These are phyloP conservation scores for Entomortierella parvispora DNA, from an alignment of 192 early-diverging fungal species.

Conservation along the genomic window DNA sequence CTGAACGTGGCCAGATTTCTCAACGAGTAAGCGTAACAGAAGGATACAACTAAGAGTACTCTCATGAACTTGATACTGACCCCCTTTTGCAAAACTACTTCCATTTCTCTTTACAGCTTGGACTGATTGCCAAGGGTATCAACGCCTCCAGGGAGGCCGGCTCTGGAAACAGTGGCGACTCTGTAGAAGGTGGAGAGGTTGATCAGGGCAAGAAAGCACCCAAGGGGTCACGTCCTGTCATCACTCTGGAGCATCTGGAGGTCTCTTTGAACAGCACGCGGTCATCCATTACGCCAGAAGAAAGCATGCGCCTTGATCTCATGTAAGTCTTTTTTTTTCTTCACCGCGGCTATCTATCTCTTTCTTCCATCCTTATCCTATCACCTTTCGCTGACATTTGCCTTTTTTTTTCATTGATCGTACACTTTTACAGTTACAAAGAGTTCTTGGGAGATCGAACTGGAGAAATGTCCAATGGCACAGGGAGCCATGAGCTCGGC, in stretches of 20 bases:
- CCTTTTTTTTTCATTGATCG: background rate
- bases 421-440: slow-evolving; percentile 47
- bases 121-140: slow-evolving; percentile 53
- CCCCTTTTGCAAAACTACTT: background rate
- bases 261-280: slow-evolving; percentile 66
- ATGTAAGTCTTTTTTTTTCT: too few species aligned
- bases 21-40: slow-evolving; percentile 56
- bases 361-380: background rate
- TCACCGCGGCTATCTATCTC: too few species aligned
- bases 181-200: slow-evolving; percentile 15
- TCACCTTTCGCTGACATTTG: slow-evolving; percentile 22
- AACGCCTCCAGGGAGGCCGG: slow-evolving; percentile 16
- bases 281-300: slow-evolving; percentile 70
- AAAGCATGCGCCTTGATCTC: slow-evolving; percentile 59
- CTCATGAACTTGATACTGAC: too few species aligned
- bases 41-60: too few species aligned
- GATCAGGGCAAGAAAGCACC: slow-evolving; percentile 23
- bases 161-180: slow-evolving; percentile 33
- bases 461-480: slow-evolving; percentile 66
- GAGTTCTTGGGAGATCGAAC: slow-evolving; percentile 70
- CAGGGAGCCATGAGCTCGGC: slow-evolving; percentile 53
- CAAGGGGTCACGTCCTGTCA: slow-evolving; percentile 40
- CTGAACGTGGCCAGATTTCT: slow-evolving; percentile 65
- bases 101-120: slow-evolving; percentile 18
- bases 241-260: slow-evolving; percentile 61